Conservation (phyloP, 139 green algal species). For the Zygnema cylindricum region DNA sequence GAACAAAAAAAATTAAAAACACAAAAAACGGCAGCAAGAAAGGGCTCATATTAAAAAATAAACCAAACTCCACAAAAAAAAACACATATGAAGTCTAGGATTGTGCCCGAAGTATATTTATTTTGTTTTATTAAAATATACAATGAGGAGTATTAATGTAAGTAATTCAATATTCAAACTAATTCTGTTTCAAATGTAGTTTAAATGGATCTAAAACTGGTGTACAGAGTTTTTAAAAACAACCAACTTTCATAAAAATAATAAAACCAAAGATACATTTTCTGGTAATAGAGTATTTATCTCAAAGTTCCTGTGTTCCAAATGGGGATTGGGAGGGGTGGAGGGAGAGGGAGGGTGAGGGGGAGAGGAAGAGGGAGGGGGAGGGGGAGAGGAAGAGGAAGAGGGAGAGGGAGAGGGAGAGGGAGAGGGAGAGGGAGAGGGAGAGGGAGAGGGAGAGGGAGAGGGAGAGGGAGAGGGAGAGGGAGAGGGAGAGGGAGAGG, state of each 20-base stretch:
- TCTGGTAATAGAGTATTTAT: not conserved
- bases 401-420: too few species aligned
- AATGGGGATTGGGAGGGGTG: too few species aligned
- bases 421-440: too few species aligned
- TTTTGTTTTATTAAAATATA: constrained; percentile 67
- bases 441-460: too few species aligned
- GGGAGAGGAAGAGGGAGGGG: not conserved
- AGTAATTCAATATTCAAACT: constrained; percentile 12
- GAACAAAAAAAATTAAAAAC: too few species aligned
- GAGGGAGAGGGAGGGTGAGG: too few species aligned
- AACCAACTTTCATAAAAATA: not conserved
- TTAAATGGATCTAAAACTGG: not conserved
- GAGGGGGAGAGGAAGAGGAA: not conserved
- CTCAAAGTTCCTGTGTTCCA: too few species aligned
- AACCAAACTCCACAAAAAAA: not conserved
- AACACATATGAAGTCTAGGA: not conserved
- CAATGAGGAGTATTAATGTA: constrained; percentile 43
- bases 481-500: too few species aligned
- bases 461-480: too few species aligned
- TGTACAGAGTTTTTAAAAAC: not conserved
- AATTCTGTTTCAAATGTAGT: not conserved
- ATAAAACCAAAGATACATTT: constrained; percentile 7
- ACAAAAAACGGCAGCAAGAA: too few species aligned
- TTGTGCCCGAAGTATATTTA: constrained; percentile 67
- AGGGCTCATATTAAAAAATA: too few species aligned